Evolutionary conservation across 192 early-diverging fungal genomes (phyloP).

Genomic region (Coemansia sp.): DNA sequence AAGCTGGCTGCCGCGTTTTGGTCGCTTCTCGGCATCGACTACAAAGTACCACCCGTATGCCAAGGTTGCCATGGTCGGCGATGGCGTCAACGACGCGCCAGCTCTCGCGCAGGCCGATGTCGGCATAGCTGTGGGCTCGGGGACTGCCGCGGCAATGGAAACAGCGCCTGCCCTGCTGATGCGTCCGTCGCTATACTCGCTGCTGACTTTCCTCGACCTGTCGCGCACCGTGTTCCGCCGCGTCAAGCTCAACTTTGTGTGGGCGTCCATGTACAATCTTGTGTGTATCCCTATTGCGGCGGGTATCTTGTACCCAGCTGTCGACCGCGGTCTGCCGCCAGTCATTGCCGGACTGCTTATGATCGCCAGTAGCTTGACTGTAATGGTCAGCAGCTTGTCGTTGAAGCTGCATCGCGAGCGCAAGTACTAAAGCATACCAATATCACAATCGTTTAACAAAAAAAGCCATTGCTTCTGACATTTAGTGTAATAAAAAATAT

Average conservation of each 20-base stretch:
- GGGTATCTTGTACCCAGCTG: constrained; percentile 73
- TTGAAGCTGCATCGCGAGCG: constrained; percentile 62
- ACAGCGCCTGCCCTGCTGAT: constrained; percentile 85
- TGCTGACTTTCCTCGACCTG: constrained; percentile 79
- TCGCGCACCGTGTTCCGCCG: constrained; percentile 75
- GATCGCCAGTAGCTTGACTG: constrained; percentile 84
- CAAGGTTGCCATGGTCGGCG: constrained; percentile 89
- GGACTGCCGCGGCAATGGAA: constrained; percentile 91
- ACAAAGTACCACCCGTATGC: constrained; percentile 34
- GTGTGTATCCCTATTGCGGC: constrained; percentile 91
- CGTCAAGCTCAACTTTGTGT: constrained; percentile 85
- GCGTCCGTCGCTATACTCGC: constrained; percentile 73
- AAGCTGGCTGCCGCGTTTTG: background rate
- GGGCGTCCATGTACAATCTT: constrained; percentile 88
- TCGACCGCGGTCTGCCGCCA: constrained; percentile 65
- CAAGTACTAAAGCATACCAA: constrained; percentile 22
- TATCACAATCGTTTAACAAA: no score
- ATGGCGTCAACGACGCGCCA: constrained; percentile 95
- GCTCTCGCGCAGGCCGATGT: constrained; percentile 90
- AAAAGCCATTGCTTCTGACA: no score
- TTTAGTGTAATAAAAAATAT: no score
- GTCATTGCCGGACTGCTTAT: constrained; percentile 90
- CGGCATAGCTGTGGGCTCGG: constrained; percentile 88
- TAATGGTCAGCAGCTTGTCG: constrained; percentile 78
- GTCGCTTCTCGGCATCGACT: background rate